A percentile compares a stretch with the other conserved stretches of the same genome.
phyloP scores from a whole-genome alignment of 805 yeast species.

The Spathaspora arborariae region DNA sequence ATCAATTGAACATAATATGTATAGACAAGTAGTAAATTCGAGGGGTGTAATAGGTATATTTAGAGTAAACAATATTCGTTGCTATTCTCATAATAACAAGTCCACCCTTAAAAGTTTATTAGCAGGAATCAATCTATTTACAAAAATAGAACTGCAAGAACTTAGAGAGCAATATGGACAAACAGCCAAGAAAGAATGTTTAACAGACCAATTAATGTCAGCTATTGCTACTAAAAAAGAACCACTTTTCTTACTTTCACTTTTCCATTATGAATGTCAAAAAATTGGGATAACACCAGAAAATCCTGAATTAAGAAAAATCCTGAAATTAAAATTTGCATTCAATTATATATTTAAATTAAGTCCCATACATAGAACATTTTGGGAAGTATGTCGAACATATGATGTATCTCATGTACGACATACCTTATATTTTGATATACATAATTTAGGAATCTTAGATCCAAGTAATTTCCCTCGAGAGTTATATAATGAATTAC shows the following conservation, averaged over 20 bases:
- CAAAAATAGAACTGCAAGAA: background rate
- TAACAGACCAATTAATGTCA: conserved; percentile 22
- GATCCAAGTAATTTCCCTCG: conserved; percentile 35
- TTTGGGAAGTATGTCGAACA: conserved; percentile 35
- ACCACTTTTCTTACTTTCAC: conserved; percentile 24
- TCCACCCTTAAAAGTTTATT: background rate
- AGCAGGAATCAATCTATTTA: background rate
- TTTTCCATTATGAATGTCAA: conserved; percentile 29
- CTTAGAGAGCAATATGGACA: background rate
- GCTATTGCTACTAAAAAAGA: conserved; percentile 24
- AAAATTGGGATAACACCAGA: conserved; percentile 23
- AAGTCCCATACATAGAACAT: conserved; percentile 29
- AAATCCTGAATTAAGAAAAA: conserved; percentile 9
- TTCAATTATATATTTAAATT: conserved; percentile 16
- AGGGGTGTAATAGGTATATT: background rate
- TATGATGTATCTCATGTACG: conserved; percentile 26
- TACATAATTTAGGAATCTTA: conserved; percentile 29
- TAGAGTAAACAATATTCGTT: background rate
- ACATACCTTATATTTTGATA: conserved; percentile 23
- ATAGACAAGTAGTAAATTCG: too few species aligned
- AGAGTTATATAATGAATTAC: conserved; percentile 22
- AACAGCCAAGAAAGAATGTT: conserved; percentile 6
- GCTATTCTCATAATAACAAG: background rate
- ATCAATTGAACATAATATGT: background rate
- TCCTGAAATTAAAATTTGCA: conserved; percentile 15